Conservation (phyloP, 345 rosid genomes). For the Eucalyptus grandis region DNA sequence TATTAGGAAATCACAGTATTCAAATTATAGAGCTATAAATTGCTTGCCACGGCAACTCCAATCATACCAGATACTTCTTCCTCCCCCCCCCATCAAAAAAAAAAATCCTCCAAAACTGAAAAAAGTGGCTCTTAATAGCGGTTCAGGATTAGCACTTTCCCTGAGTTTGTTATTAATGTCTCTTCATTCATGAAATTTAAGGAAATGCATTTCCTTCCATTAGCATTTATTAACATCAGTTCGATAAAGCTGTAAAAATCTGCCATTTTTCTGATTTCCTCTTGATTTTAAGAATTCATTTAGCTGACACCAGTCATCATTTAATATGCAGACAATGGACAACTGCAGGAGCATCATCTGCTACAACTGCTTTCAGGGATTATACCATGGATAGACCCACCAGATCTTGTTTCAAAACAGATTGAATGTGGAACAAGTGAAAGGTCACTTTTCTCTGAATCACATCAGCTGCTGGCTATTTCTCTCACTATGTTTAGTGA, state of each 20-base stretch:
- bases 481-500: slow-evolving; percentile 6
- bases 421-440: slow-evolving; percentile 85
- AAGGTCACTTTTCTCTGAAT: slow-evolving; percentile 37
- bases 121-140: not conserved
- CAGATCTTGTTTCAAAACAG: slow-evolving; percentile 62
- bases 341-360: slow-evolving; percentile 73
- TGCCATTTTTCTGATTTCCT: not conserved
- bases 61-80: not conserved
- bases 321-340: slow-evolving; percentile 43
- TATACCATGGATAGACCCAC: slow-evolving; percentile 87
- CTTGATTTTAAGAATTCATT: not conserved
- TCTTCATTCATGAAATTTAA: not conserved
- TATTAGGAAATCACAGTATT: not conserved
- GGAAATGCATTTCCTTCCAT: not conserved
- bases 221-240: not conserved
- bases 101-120: not conserved
- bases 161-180: not conserved
- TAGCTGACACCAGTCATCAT: slow-evolving; percentile 2
- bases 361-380: slow-evolving; percentile 79
- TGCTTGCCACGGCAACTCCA: not conserved
- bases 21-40: not conserved
- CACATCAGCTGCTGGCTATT: not conserved
- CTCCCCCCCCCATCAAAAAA: not conserved
- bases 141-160: not conserved
- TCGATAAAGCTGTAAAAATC: not conserved